These are phyloP conservation scores for Mycena latifolia DNA, from an alignment of 768 basidiomycete species.

Conservation along the genomic window DNA sequence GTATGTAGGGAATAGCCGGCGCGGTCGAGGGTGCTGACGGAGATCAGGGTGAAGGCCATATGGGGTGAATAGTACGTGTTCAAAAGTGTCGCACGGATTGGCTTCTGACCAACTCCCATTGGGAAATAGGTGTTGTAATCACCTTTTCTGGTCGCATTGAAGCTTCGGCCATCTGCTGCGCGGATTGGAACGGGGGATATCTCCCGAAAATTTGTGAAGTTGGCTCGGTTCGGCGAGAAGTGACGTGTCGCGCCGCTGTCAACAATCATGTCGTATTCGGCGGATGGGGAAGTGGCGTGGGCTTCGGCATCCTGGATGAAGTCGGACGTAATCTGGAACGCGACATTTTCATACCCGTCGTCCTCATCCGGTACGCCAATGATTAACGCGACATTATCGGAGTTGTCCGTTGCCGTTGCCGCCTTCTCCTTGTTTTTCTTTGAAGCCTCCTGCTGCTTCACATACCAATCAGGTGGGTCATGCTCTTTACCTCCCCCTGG, in stretches of 20 bases:
- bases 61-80: slow-evolving; percentile 44
- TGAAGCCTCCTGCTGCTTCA: slow-evolving; percentile 34
- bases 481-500: slow-evolving; percentile 47
- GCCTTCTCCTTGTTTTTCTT: slow-evolving; percentile 32
- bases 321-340: background rate
- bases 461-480: slow-evolving; percentile 38
- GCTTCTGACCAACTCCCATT: slow-evolving; percentile 37
- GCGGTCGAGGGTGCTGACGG: too few relatives aligned
- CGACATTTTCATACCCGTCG: background rate
- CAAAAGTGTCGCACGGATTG: slow-evolving; percentile 36
- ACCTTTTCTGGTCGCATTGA: slow-evolving; percentile 44
- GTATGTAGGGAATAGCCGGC: slow-evolving; percentile 34
- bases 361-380: slow-evolving; percentile 3
- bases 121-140: slow-evolving; percentile 43
- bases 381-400: slow-evolving; percentile 3
- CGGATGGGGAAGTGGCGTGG: too few relatives aligned
- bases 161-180: slow-evolving; percentile 43
- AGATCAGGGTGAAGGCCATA: slow-evolving; percentile 34
- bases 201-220: slow-evolving; percentile 42
- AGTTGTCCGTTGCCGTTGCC: slow-evolving; percentile 23
- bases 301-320: too few relatives aligned
- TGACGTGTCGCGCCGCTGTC: slow-evolving; percentile 50
- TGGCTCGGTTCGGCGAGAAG: slow-evolving; percentile 44
- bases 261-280: slow-evolving; percentile 31
- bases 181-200: slow-evolving; percentile 38